A percentile compares a stretch with the other conserved stretches of the same genome.
These are phyloP conservation scores for Phytophthora tentaculata DNA, from an alignment of 352 stramenopile genomes.

Conservation along the genomic window DNA sequence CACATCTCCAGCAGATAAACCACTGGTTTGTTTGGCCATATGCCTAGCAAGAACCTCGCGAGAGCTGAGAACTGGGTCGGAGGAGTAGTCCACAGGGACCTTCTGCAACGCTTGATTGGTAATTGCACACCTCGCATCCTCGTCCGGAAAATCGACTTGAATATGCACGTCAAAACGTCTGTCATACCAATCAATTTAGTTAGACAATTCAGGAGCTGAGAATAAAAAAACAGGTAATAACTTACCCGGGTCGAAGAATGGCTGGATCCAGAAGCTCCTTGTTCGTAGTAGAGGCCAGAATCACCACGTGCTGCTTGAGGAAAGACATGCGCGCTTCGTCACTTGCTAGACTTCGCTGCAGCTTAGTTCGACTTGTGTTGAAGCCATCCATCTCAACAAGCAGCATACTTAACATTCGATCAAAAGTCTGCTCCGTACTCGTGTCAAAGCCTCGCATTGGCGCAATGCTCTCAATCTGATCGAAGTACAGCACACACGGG, in stretches of 20 bases:
- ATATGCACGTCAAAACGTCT: constrained; percentile 89
- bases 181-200: constrained; percentile 11
- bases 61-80: constrained; percentile 37
- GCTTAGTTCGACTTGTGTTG: constrained; percentile 44
- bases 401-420: constrained; percentile 91
- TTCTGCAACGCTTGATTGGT: constrained; percentile 54
- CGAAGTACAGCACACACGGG: constrained; percentile 92
- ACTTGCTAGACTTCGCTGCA: constrained; percentile 43
- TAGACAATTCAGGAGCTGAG: neutral
- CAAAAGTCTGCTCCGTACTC: constrained; percentile 93
- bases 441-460: constrained; percentile 90
- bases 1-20: constrained; percentile 66
- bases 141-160: constrained; percentile 62
- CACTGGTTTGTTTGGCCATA: constrained; percentile 60
- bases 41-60: constrained; percentile 46
- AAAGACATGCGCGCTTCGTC: constrained; percentile 60
- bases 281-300: constrained; percentile 81
- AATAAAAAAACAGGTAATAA: neutral
- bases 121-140: constrained; percentile 55
- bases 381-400: constrained; percentile 94
- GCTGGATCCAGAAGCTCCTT: constrained; percentile 84
- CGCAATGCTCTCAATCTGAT: constrained; percentile 92
- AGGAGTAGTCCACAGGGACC: constrained; percentile 64
- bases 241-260: constrained; percentile 86
- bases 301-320: constrained; percentile 84